phyloP scores from a whole-genome alignment of 495 filamentous ascomycete genomes.

The Lasiosphaeris hirsuta region DNA sequence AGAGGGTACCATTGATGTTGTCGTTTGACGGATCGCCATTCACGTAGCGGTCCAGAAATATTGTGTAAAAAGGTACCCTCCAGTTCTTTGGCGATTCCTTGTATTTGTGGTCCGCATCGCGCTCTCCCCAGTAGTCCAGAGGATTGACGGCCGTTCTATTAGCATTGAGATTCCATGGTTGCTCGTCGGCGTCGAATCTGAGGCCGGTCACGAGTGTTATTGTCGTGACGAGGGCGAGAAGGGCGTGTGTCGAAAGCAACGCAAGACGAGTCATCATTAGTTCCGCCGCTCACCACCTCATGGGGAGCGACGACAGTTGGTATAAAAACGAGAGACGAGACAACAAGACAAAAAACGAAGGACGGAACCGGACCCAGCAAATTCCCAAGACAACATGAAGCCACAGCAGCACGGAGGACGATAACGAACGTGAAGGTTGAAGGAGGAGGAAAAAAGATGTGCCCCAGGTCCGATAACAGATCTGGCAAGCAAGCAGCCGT shows the following conservation, averaged over 20 bases:
- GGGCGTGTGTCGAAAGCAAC: constrained; percentile 26
- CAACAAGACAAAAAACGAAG: constrained; percentile 17
- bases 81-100: constrained; percentile 61
- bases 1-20: constrained; percentile 64
- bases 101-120: constrained; percentile 51
- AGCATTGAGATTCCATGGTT: constrained; percentile 60
- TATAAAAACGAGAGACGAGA: constrained; percentile 27
- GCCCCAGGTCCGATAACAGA: constrained; percentile 12
- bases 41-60: constrained; percentile 68
- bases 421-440: constrained; percentile 23
- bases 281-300: constrained; percentile 30
- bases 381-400: constrained; percentile 17
- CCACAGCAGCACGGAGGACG: constrained; percentile 21
- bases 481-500: constrained; percentile 14
- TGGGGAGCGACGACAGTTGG: constrained; percentile 29
- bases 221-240: constrained; percentile 28
- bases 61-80: constrained; percentile 69
- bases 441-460: constrained; percentile 22
- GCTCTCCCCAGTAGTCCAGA: constrained; percentile 60
- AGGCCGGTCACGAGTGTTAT: constrained; percentile 39
- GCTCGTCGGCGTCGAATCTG: constrained; percentile 52
- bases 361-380: constrained; percentile 17
- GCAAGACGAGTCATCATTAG: constrained; percentile 30
- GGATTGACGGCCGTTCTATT: constrained; percentile 57
- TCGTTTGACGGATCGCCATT: constrained; percentile 73